Evolutionary conservation across 345 rosid species (phyloP).

Genomic region (Cochlearia excelsa): DNA sequence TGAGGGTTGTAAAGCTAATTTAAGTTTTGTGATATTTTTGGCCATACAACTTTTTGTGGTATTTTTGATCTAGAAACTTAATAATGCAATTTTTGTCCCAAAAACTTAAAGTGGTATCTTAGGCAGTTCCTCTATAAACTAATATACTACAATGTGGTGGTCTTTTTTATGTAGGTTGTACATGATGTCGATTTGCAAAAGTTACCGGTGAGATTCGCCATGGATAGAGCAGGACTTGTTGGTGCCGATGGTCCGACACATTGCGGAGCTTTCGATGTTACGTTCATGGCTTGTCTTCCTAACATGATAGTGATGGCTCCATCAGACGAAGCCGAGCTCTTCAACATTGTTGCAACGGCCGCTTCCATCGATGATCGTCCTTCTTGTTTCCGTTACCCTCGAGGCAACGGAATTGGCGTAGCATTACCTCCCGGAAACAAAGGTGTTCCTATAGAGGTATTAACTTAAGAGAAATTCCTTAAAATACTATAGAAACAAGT

Average conservation of each 20-base stretch:
- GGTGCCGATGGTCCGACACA: constrained; percentile 99
- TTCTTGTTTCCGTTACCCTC: constrained; percentile 92
- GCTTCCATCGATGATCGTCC: constrained; percentile 89
- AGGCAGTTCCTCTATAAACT: too few species aligned
- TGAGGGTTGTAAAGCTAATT: too few species aligned
- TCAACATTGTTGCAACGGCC: constrained; percentile 95
- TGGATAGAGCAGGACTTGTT: constrained; percentile 96
- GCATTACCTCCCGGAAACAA: constrained; percentile 70
- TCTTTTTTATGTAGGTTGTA: constrained; percentile 56
- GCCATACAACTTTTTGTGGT: too few species aligned
- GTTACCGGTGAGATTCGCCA: constrained; percentile 91
- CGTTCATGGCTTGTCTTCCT: constrained; percentile 98
- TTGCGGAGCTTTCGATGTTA: constrained; percentile 91
- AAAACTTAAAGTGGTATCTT: too few species aligned
- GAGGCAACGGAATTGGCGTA: constrained; percentile 96
- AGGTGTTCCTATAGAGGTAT: constrained; percentile 84
- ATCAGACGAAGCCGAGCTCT: constrained; percentile 95
- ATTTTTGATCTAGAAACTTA: too few species aligned
- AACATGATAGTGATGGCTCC: constrained; percentile 99
- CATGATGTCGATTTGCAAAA: constrained; percentile 97
- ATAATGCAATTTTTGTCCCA: too few species aligned
- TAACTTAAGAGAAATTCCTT: background rate
- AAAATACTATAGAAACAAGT: too few species aligned
- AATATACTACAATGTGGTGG: too few species aligned
- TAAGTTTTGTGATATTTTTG: too few species aligned